These are phyloP conservation scores for Penicillium malachiteum DNA, from an alignment of 495 filamentous ascomycete species.

Conservation along the genomic window DNA sequence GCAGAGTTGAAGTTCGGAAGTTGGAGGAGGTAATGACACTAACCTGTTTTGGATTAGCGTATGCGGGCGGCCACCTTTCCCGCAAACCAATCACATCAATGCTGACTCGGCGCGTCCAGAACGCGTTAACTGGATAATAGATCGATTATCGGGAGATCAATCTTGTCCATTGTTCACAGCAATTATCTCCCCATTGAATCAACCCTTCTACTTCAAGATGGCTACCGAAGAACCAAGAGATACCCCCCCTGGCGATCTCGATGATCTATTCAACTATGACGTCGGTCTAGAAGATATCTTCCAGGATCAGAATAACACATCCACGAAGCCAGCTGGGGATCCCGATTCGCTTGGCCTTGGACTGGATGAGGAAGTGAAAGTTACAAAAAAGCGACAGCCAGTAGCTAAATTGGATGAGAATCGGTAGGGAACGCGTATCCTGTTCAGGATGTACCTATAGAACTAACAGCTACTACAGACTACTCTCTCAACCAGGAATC, in stretches of 20 bases:
- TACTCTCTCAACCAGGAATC: conserved; percentile 79
- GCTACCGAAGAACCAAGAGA: neutral
- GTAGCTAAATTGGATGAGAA: conserved; percentile 83
- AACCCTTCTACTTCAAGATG: conserved; percentile 2
- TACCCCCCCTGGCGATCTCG: conserved; percentile 32
- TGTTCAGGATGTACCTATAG: neutral
- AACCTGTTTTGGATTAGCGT: conserved; percentile 28
- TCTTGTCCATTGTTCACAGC: no score
- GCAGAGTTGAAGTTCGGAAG: conserved; percentile 29
- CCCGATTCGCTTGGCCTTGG: conserved; percentile 51
- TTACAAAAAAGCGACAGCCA: conserved; percentile 71
- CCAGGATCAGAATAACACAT: conserved; percentile 32
- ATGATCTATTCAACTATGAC: conserved; percentile 74
- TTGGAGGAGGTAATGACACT: conserved; percentile 24
- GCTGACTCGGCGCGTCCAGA: conserved; percentile 16
- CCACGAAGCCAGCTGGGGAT: conserved; percentile 32
- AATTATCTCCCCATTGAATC: neutral
- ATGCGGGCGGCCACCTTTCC: conserved; percentile 8
- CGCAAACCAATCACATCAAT: conserved; percentile 10
- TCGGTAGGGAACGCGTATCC: conserved; percentile 47
- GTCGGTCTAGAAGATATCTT: conserved; percentile 54
- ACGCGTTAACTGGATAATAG: conserved; percentile 12
- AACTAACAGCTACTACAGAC: conserved; percentile 37
- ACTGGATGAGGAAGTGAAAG: conserved; percentile 82
- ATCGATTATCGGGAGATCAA: conserved; percentile 3